Base-by-base conservation (phyloP, 2,329 filamentous ascomycete species). In the Xylariaceae sp. region DNA sequence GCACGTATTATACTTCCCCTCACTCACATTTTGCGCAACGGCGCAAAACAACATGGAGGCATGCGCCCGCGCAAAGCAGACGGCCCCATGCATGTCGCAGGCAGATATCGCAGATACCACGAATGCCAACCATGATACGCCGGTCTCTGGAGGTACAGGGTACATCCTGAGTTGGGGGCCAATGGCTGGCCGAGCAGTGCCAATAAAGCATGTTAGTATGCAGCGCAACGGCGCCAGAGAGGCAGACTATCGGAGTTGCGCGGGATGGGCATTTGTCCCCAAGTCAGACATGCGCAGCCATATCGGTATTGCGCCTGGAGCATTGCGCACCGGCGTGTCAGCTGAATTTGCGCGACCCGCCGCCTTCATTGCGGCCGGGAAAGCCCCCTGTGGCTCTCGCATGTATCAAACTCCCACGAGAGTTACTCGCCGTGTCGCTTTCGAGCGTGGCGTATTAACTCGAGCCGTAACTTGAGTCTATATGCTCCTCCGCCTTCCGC, bases 41-140 rank as follows among this genome's bases (percentile, higher is more conserved):
- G 63, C 64, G 64, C 64, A 66, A 63, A 65, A 59, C 57, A 53
- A 51, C 55, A 61, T 59, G 61, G 61, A 59, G 57, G 57, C 54
- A 50, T 51, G 52, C 53, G 56, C 51, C 49, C 54, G 62, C 51
- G 57, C 57, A 53, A 13, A 61, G 57, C 53, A 51, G 39, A 47
- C 32, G 39, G 26, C 29, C 34, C 34, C 13, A 37, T 37, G 34
- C 26, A 26, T 26, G 34, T 3, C 41, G 26, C 26, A 40, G 37
- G 39, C 40, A 47, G 44, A 36, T 29, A 29, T 46, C 55, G 39
- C 40, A 47, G 47, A 44, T 29, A 29, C 48, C 55, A 6, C 21
- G 34, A 42, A 44, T 29, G 34, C 45, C 21, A 40, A 50, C 22
- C 36, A 41, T 47, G 43, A 13, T 16, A 42, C 44, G 40, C 53